Evolutionary conservation across 805 yeast genomes (phyloP).

Genomic region (Schizosaccharomyces cryophilus): DNA sequence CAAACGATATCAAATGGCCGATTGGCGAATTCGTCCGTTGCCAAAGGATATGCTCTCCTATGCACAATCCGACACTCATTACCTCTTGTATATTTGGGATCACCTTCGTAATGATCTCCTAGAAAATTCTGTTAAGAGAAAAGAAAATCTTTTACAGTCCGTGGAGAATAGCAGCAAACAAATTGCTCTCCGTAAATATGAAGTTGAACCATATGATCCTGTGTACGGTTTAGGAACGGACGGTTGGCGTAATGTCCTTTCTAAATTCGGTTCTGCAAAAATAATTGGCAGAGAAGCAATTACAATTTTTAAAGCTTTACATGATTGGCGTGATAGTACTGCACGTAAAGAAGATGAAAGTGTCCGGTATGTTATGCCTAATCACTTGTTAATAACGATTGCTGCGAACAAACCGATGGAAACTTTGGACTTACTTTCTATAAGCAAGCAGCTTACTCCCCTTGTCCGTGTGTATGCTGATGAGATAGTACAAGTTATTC

Average conservation of each 20-base stretch:
- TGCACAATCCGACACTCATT: constrained; percentile 91
- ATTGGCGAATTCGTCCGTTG: constrained; percentile 83
- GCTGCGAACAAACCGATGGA: constrained; percentile 35
- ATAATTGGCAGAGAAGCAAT: constrained; percentile 26
- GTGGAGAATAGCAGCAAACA: constrained; percentile 54
- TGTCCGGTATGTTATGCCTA: constrained; percentile 59
- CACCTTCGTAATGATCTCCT: constrained; percentile 36
- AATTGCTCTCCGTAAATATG: constrained; percentile 63
- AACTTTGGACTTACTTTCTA: constrained; percentile 24
- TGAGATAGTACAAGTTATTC: constrained; percentile 3
- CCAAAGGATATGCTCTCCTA: constrained; percentile 51
- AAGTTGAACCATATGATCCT: constrained; percentile 39
- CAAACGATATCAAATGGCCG: constrained; percentile 85
- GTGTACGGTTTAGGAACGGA: constrained; percentile 15
- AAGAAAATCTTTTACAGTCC: constrained; percentile 17
- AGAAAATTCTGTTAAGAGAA: constrained; percentile 5
- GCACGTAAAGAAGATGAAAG: constrained; percentile 72
- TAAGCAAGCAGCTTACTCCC: constrained; percentile 9
- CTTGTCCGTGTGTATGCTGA: constrained; percentile 3
- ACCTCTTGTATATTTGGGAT: constrained; percentile 57
- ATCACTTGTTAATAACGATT: constrained; percentile 42
- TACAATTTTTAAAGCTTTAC: constrained; percentile 34
- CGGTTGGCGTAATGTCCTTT: constrained; percentile 29
- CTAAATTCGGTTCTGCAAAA: constrained; percentile 38
- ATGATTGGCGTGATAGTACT: constrained; percentile 56